Base-by-base conservation (phyloP, 225 moss, liverwort and hornwort genomes). In the Sphagnum tenellum region DNA sequence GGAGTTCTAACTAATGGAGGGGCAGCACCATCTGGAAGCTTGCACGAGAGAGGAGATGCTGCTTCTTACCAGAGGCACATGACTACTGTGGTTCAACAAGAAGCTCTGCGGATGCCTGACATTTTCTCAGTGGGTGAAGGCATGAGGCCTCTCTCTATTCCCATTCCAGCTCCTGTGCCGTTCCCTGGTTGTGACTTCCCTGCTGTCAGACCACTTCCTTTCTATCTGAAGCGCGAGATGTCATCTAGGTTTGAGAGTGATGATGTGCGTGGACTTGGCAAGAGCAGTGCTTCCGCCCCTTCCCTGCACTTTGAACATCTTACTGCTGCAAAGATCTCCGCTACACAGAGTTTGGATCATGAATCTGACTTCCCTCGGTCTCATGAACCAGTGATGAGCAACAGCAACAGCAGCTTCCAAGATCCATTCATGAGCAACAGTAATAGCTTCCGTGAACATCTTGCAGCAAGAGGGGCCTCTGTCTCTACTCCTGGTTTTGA, bases 181-280 rank as follows among this genome's bases (percentile, higher is more conserved):
- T 58, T 58, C 58, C 12, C 58, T 12, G 58, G 14, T 58, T 44
- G n/a, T 58, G 58, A 58, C 44, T 13, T 58, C 44, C 58, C 58
- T 58, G 14, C 58, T 58, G 57, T 7, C 44, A 58, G 58, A 13
- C 13, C 56, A 13, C 56, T 56, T 11, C 8, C 56, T 11, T 4
- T 7, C 4, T 13, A 12, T 13, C 13, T 56, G 13, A 56, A 13
- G 56, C 56, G 56, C 9, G 56, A 56, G 58, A 13, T 13, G 14
- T 13, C 12, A 44, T 5, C 4, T 58, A 13, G 10, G 12, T 12
- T 44, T 8, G 58, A 58, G 12, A 12, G 13, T 11, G 12, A 58
- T 13, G 7, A 7, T 0, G 58, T 13, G 7, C 14, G 13, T 44
- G 29, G 29, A 29, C 58, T 58, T 14, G 44, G 58, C 29, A 58